Base-by-base conservation (phyloP, 352 stramenopile genomes). In the Globisporangium alternatum region DNA sequence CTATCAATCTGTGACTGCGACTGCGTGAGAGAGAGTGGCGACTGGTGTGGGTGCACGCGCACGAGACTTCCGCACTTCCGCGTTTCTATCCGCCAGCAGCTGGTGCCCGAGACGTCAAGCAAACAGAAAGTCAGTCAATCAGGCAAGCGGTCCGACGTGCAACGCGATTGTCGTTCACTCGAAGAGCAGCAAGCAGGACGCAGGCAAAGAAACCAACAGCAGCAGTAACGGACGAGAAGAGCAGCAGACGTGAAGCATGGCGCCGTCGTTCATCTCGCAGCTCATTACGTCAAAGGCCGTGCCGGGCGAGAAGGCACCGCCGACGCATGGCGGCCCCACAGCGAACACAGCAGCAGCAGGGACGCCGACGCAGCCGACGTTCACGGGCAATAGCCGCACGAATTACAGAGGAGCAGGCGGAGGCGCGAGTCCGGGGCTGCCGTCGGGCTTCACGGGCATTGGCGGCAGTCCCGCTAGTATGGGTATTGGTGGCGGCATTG, bases 191-290 rank as follows among this genome's bases (percentile, higher is more conserved):
- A 37, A 54, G 43, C 22, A 33, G 12, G 5, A 21, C 19, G 37
- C 17, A 31, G 44, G 25, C 2, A 28, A 51, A 49, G 21, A 48
- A 19, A 21, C 10, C 19, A 30, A 31, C 43, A 39, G 3, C 37
- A 39, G 13, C 13, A 37, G 48, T 22, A 56, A 25, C 17, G 45
- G 53, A 59, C 31, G 13, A 31, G 13, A 35, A 21, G 13, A 56
- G 8, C 49, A 56, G 49, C 19, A 25, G 13, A 55, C 21, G 17
- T 37, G 9, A 25, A 55, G 49, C 25, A 64, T 56, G 49, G 33
- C 48, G 56, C 47, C 56, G 64, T 69, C 64, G 47, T 69, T 69
- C 57, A 60, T 69, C 57, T 69, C 64, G 47, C 56, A 64, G 30
- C 56, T 69, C 52, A 68, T 68, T 39, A 63, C 62, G 28, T 59